These are phyloP conservation scores for Melastoma candidum DNA, from an alignment of 441 rosid species.

Conservation along the genomic window DNA sequence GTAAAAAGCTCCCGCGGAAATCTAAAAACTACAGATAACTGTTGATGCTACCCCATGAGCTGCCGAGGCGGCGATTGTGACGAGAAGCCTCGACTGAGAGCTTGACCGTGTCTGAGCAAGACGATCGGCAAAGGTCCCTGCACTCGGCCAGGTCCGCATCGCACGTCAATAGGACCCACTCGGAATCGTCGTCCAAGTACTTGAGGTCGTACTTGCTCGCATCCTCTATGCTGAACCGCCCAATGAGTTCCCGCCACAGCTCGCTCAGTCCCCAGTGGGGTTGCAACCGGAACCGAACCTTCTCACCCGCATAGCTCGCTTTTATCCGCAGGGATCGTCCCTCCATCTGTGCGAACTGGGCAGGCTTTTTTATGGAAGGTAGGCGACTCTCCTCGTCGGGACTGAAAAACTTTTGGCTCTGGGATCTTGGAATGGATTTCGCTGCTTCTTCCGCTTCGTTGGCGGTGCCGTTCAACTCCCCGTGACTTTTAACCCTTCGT, in stretches of 20 bases:
- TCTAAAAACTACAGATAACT: not conserved
- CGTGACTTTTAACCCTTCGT: conserved; percentile 36
- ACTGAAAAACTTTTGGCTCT: conserved; percentile 28
- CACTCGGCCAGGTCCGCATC: conserved; percentile 83
- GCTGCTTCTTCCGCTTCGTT: conserved; percentile 26
- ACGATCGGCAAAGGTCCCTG: conserved; percentile 56
- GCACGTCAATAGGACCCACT: conserved; percentile 77
- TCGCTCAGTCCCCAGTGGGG: conserved; percentile 37
- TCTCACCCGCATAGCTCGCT: conserved; percentile 54
- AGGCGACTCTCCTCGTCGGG: conserved; percentile 23
- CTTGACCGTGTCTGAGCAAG: conserved; percentile 51
- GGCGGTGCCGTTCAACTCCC: conserved; percentile 28
- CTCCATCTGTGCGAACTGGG: conserved; percentile 23
- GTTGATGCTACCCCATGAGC: conserved; percentile 29
- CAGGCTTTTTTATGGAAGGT: conserved; percentile 14
- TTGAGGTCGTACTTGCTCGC: conserved; percentile 65
- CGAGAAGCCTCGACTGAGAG: conserved; percentile 47
- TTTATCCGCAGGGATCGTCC: conserved; percentile 47
- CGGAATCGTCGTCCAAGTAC: conserved; percentile 78
- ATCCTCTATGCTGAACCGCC: conserved; percentile 72
- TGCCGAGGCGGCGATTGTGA: conserved; percentile 19
- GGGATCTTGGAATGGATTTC: conserved; percentile 30
- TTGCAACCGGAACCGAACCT: conserved; percentile 62
- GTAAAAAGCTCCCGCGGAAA: too few relatives aligned
- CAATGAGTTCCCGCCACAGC: conserved; percentile 68